Evolutionary conservation across 805 yeast species (phyloP).

Genomic region (Candida krabiensis): DNA sequence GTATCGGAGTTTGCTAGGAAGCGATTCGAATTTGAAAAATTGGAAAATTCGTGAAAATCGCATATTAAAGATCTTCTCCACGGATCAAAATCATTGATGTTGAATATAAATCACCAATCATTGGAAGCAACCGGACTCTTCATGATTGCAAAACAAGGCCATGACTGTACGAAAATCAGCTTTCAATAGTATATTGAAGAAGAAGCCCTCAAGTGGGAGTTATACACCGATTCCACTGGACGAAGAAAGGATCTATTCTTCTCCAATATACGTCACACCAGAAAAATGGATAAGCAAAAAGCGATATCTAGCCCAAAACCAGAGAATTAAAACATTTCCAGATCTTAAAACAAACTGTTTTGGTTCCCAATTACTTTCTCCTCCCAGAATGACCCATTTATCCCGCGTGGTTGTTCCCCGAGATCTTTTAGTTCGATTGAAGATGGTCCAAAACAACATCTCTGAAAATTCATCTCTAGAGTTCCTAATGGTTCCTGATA

Average conservation of each 20-base stretch:
- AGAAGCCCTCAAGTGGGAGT: no score
- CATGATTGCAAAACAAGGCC: no score
- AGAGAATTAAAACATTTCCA: constrained; percentile 22
- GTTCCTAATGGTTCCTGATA: constrained; percentile 16
- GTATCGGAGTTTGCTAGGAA: neutral
- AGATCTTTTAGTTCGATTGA: constrained; percentile 36
- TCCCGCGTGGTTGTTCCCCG: constrained; percentile 40
- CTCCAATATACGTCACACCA: constrained; percentile 27
- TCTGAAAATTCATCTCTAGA: constrained; percentile 5
- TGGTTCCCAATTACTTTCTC: constrained; percentile 41
- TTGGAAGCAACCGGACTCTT: no score
- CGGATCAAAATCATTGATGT: no score
- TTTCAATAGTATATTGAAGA: no score
- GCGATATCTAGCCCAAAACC: constrained; percentile 8
- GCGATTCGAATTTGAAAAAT: no score
- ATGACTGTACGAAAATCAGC: no score
- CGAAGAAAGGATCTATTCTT: neutral
- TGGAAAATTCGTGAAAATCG: neutral
- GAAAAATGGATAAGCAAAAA: constrained; percentile 23
- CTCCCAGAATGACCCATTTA: constrained; percentile 40
- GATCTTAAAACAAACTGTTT: constrained; percentile 35
- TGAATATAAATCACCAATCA: no score
- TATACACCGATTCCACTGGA: no score
- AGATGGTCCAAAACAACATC: constrained; percentile 19
- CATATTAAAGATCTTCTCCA: no score